A percentile compares a stretch with the other conserved stretches of the same genome.
Evolutionary conservation across 2,329 filamentous ascomycete species (phyloP).

Genomic region (Neocucurbitaria cava): DNA sequence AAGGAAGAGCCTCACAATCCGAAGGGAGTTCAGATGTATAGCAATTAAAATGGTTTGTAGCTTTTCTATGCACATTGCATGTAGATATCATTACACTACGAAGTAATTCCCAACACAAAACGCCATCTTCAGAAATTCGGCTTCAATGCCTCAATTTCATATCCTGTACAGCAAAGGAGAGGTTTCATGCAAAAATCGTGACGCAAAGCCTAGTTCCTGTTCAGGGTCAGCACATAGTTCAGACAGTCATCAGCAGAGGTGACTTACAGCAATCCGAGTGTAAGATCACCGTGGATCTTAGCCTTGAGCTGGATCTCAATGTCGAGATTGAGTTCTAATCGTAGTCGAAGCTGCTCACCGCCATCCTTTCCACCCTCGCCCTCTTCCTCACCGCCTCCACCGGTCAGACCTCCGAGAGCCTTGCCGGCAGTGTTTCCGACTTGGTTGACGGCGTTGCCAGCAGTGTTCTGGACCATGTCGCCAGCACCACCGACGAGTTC

Average conservation of each 20-base stretch:
- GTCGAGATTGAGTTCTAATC: slow-evolving; percentile 67
- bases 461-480: slow-evolving; percentile 64
- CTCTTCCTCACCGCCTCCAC: slow-evolving; percentile 49
- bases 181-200: slow-evolving; percentile 23
- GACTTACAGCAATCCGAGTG: slow-evolving; percentile 61
- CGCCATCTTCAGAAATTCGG: slow-evolving; percentile 26
- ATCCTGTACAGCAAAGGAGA: slow-evolving; percentile 20
- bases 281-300: slow-evolving; percentile 70
- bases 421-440: slow-evolving; percentile 53
- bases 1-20: background rate
- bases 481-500: slow-evolving; percentile 60
- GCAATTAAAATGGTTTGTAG: slow-evolving; percentile 10
- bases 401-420: slow-evolving; percentile 57
- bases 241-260: background rate
- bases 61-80: slow-evolving; percentile 24
- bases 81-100: slow-evolving; percentile 33
- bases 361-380: slow-evolving; percentile 39
- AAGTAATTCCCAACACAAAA: slow-evolving; percentile 25
- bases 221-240: slow-evolving; percentile 21
- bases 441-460: slow-evolving; percentile 58
- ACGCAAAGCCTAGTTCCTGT: slow-evolving; percentile 37
- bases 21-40: background rate
- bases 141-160: slow-evolving; percentile 18
- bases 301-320: slow-evolving; percentile 70
- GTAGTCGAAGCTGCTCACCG: slow-evolving; percentile 62